phyloP scores from a whole-genome alignment of 805 yeast species.

The Ogataea philodendri region DNA sequence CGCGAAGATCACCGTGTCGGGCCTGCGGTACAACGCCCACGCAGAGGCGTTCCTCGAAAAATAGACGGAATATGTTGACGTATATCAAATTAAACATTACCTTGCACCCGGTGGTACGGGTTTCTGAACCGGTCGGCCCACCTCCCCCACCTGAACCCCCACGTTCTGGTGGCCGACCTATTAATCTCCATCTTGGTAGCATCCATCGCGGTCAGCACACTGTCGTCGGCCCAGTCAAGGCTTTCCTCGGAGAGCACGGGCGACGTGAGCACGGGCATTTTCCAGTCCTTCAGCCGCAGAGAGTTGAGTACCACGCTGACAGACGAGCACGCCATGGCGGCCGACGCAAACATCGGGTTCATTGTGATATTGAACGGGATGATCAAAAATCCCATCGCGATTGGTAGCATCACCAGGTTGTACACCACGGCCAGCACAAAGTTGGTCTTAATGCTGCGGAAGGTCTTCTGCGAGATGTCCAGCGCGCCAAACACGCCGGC shows the following conservation, averaged over 20 bases:
- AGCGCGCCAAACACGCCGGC: conserved; percentile 58
- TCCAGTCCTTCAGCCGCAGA: conserved; percentile 67
- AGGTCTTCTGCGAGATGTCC: conserved; percentile 68
- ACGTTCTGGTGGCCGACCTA: neutral
- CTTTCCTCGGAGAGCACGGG: conserved; percentile 2
- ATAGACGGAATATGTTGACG: conserved; percentile 1
- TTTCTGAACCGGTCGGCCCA: conserved; percentile 1
- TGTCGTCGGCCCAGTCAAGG: conserved; percentile 7
- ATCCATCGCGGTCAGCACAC: conserved; percentile 16
- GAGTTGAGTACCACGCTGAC: conserved; percentile 85
- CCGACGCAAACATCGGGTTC: conserved; percentile 87
- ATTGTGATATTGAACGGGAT: conserved; percentile 71
- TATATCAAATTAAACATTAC: neutral
- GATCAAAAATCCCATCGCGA: conserved; percentile 88
- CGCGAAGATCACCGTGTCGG: conserved; percentile 44
- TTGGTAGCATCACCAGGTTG: conserved; percentile 81
- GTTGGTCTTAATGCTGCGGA: conserved; percentile 72
- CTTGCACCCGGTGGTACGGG: conserved; percentile 4
- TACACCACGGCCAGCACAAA: conserved; percentile 86
- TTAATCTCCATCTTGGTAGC: conserved; percentile 7
- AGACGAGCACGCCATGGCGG: conserved; percentile 91
- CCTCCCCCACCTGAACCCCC: neutral
- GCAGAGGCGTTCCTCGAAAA: conserved; percentile 3
- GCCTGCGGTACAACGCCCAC: conserved; percentile 35
- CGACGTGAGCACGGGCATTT: conserved; percentile 10